These are phyloP conservation scores for Prunus mume DNA, from an alignment of 306 rosid species.

Conservation along the genomic window DNA sequence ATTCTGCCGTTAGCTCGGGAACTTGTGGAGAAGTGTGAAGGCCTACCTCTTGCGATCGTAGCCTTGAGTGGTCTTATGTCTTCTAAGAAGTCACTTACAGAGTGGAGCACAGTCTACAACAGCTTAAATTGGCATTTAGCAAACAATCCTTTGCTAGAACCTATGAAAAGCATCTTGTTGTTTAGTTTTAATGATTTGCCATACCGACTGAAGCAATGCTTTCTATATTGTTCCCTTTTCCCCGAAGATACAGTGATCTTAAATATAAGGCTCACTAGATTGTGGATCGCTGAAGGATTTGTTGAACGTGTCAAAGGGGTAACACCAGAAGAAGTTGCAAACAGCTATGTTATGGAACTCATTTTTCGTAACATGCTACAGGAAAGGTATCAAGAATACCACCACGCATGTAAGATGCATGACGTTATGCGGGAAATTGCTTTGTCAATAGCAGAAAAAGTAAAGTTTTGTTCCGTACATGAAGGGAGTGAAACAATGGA, in stretches of 20 bases:
- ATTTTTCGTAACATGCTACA: conserved; percentile 19
- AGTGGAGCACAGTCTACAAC: too few relatives aligned
- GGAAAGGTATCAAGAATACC: background rate
- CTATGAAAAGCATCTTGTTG: too few relatives aligned
- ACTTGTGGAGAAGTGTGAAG: too few relatives aligned
- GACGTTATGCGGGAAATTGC: conserved; percentile 24
- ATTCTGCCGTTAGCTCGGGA: too few relatives aligned
- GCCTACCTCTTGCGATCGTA: too few relatives aligned
- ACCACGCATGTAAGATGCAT: conserved; percentile 17
- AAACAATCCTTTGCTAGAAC: too few relatives aligned
- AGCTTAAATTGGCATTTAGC: too few relatives aligned
- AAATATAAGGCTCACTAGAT: background rate
- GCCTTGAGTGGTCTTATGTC: too few relatives aligned
- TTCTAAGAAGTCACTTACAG: too few relatives aligned
- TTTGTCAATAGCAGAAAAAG: background rate
- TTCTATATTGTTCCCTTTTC: too few relatives aligned
- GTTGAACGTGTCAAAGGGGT: background rate
- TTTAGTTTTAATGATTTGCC: too few relatives aligned
- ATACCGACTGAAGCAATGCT: too few relatives aligned
- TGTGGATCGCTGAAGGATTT: conserved; percentile 27
- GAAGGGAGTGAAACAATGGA: background rate
- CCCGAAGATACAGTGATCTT: background rate
- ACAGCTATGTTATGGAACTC: conserved; percentile 21
- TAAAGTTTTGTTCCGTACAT: background rate
- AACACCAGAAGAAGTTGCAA: conserved; percentile 5